Conservation (phyloP, 2,329 filamentous ascomycete genomes). For the Neofusicoccum cordaticola region DNA sequence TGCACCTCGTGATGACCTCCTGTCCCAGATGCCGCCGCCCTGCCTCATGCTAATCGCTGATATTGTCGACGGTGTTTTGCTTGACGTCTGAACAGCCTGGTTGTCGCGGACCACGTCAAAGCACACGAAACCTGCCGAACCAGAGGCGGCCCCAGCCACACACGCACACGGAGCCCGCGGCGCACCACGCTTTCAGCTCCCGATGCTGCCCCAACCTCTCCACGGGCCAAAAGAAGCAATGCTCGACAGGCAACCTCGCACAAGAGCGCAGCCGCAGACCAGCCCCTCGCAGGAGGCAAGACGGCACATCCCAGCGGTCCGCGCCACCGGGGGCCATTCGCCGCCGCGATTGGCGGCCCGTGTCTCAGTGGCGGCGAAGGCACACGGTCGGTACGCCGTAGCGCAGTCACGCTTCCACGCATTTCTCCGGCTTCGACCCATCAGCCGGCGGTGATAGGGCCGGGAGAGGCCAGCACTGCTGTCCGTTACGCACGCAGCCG, state of each 20-base stretch:
- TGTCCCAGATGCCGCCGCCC: constrained; percentile 1
- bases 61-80: neutral
- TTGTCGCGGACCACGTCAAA: constrained; percentile 8
- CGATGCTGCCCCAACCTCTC: neutral
- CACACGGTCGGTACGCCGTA: neutral
- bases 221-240: neutral
- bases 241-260: constrained; percentile 14
- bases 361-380: neutral
- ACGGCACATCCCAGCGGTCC: neutral
- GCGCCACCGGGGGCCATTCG: neutral
- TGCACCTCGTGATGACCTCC: constrained; percentile 5
- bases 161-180: neutral
- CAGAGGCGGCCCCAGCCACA: constrained; percentile 1
- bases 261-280: neutral
- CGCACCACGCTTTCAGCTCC: neutral
- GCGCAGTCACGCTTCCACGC: neutral
- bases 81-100: constrained; percentile 2
- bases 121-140: constrained; percentile 10
- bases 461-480: neutral
- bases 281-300: neutral
- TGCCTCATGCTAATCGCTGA: neutral
- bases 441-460: neutral
- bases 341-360: neutral
- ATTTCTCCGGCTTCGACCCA: neutral
- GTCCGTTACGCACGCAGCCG: neutral